Percentiles rank a stretch among this genome's conserved stretches.
These are phyloP conservation scores for Polyplosphaeria fusca DNA, from an alignment of 495 filamentous ascomycete genomes.

Conservation along the genomic window DNA sequence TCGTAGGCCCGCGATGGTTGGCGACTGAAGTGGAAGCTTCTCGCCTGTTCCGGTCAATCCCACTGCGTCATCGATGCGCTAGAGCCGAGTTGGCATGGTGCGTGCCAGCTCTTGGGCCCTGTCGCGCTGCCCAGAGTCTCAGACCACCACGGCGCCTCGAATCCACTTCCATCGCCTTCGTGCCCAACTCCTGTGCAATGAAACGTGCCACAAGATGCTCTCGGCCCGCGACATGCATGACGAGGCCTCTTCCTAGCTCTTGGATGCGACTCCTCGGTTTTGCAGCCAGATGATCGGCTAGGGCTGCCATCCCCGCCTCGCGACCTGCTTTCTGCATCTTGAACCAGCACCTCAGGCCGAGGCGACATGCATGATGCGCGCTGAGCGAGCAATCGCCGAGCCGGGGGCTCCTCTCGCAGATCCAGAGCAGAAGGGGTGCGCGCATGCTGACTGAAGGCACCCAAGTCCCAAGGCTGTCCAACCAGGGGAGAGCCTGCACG, in stretches of 20 bases:
- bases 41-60: slow-evolving; percentile 1
- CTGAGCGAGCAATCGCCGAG: too few relatives aligned
- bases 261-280: too few relatives aligned
- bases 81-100: not conserved
- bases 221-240: too few relatives aligned
- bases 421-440: not conserved
- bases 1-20: slow-evolving; percentile 4
- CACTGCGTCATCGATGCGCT: not conserved
- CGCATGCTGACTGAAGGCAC: not conserved
- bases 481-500: not conserved
- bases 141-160: not conserved
- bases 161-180: not conserved
- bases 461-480: not conserved
- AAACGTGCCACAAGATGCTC: too few relatives aligned
- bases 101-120: too few relatives aligned
- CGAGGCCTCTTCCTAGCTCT: too few relatives aligned
- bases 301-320: too few relatives aligned
- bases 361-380: too few relatives aligned
- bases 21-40: slow-evolving; percentile 27
- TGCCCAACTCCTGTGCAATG: not conserved
- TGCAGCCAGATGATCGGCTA: too few relatives aligned
- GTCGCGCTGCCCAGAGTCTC: too few relatives aligned
- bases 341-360: too few relatives aligned
- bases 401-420: not conserved
- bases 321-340: too few relatives aligned